phyloP scores from a whole-genome alignment of 345 rosid genomes.

The Camelina neglecta region DNA sequence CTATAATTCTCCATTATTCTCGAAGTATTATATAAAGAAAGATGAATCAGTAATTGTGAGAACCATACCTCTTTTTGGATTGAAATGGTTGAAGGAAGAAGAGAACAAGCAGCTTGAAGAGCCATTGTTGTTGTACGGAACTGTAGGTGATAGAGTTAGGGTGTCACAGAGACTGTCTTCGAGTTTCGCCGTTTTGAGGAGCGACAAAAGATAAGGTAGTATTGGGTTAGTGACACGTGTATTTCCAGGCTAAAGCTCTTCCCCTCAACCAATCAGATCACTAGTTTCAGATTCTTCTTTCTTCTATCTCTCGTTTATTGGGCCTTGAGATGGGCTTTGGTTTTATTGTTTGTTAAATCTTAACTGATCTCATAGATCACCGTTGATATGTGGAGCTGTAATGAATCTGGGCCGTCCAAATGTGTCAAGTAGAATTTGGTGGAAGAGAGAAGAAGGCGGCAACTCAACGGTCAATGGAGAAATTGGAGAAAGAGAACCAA shows the following conservation, averaged over 20 bases:
- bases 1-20: neutral
- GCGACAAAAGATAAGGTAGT: constrained; percentile 40
- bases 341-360: neutral
- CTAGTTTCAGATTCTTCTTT: constrained; percentile 56
- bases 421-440: constrained; percentile 15
- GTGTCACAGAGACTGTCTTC: constrained; percentile 4
- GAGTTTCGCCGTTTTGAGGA: constrained; percentile 13
- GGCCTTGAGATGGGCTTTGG: constrained; percentile 34
- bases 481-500: constrained; percentile 28
- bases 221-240: constrained; percentile 38
- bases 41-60: neutral
- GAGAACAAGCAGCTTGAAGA: constrained; percentile 70
- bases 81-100: constrained; percentile 65
- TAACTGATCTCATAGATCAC: constrained; percentile 3
- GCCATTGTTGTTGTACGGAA: constrained; percentile 61
- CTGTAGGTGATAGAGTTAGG: constrained; percentile 12
- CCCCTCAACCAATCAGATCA: constrained; percentile 59
- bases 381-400: constrained; percentile 1
- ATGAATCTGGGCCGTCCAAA: constrained; percentile 32
- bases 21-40: neutral
- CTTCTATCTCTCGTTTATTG: constrained; percentile 4
- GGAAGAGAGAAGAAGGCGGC: constrained; percentile 52
- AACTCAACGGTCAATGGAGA: constrained; percentile 48
- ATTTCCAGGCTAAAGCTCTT: neutral
- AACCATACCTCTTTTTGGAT: constrained; percentile 66